These are phyloP conservation scores for Herpotrichia juniperi DNA, from an alignment of 2,329 filamentous ascomycete species.

Conservation along the genomic window DNA sequence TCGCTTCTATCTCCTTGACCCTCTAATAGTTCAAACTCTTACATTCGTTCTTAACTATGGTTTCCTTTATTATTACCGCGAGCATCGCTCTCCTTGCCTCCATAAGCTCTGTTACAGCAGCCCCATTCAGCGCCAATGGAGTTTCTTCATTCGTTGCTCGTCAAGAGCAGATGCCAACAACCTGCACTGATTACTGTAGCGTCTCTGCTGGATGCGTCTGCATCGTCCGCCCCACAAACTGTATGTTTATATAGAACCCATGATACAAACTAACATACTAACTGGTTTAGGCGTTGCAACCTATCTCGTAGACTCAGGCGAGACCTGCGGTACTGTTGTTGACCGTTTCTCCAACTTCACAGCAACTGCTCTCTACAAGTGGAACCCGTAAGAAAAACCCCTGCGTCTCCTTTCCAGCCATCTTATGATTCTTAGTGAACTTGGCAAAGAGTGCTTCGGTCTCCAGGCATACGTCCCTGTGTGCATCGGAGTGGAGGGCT, in stretches of 20 bases:
- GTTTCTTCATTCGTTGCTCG: constrained; percentile 7
- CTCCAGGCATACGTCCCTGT: constrained; percentile 41
- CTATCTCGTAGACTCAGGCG: constrained; percentile 34
- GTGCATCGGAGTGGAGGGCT: constrained; percentile 35
- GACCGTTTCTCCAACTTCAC: constrained; percentile 41
- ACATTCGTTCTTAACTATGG: constrained; percentile 16
- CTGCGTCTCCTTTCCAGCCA: constrained; percentile 7
- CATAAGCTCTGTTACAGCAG: constrained; percentile 6
- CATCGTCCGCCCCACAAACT: constrained; percentile 28
- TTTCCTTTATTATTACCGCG: constrained; percentile 18
- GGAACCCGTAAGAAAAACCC: constrained; percentile 32
- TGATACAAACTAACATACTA: background rate
- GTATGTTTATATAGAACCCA: constrained; percentile 7
- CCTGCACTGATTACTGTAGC: constrained; percentile 27
- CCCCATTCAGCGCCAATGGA: constrained; percentile 7
- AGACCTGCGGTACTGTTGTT: constrained; percentile 39
- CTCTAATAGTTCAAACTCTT: constrained; percentile 8
- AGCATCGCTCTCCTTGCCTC: constrained; percentile 21
- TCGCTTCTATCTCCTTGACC: background rate
- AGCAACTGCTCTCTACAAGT: constrained; percentile 39
- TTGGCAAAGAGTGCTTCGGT: constrained; percentile 33
- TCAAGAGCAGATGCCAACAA: constrained; percentile 17
- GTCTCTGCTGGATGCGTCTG: constrained; percentile 26
- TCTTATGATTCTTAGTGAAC: constrained; percentile 6
- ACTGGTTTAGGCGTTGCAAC: constrained; percentile 16